Percentiles rank a stretch among this genome's conserved stretches.
phyloP scores from a whole-genome alignment of 2,329 filamentous ascomycete genomes.

The Cladorrhinum sp. region DNA sequence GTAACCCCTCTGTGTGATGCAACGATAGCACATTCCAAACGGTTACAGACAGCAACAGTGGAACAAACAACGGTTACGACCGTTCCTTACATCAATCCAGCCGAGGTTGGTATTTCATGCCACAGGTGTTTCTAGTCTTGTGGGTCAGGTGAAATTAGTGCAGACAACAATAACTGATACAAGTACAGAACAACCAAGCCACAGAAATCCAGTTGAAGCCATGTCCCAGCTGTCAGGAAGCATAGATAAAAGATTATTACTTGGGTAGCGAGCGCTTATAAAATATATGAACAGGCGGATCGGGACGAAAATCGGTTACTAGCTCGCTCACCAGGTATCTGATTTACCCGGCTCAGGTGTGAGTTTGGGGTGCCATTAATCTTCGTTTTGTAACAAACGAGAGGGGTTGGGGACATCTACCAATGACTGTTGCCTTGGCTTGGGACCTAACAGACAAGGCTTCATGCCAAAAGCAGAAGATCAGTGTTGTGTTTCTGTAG shows the following conservation, averaged over 20 bases:
- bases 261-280: background rate
- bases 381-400: background rate
- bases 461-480: background rate
- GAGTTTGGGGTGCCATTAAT: background rate
- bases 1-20: background rate
- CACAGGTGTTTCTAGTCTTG: too few species aligned
- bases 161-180: too few species aligned
- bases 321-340: background rate
- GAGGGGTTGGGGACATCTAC: background rate
- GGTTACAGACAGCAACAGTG: background rate
- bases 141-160: too few species aligned
- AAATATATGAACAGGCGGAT: background rate
- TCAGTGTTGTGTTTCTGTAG: background rate
- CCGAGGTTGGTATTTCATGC: too few species aligned
- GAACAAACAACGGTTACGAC: background rate
- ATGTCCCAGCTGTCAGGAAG: background rate
- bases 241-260: background rate
- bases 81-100: too few species aligned
- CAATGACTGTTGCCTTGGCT: background rate
- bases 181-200: too few species aligned
- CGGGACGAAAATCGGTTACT: background rate
- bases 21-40: background rate
- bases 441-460: background rate
- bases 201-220: background rate
- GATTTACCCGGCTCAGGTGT: conserved; percentile 7